phyloP scores from a whole-genome alignment of 1,284 basidiomycete species.

The Apiotrichum sp. region DNA sequence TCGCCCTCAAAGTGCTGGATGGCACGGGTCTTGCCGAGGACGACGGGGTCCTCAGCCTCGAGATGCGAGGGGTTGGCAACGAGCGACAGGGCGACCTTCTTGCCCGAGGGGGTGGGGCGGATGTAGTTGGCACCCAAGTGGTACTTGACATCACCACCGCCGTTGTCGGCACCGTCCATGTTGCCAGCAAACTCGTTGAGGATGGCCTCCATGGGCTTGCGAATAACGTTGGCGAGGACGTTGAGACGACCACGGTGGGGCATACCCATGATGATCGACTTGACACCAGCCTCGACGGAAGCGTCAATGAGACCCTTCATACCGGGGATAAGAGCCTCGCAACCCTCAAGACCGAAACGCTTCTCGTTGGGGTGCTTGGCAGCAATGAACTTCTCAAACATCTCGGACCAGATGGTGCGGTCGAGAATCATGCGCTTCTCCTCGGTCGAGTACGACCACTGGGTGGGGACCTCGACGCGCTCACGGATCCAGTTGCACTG shows the following conservation, averaged over 20 bases:
- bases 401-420: slow-evolving; percentile 98
- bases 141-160: slow-evolving; percentile 98
- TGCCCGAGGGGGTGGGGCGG: slow-evolving; percentile 93
- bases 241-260: slow-evolving; percentile 98
- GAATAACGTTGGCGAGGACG: slow-evolving; percentile 95
- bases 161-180: slow-evolving; percentile 66
- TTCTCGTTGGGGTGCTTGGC: slow-evolving; percentile 99
- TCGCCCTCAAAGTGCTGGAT: slow-evolving; percentile 94
- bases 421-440: slow-evolving; percentile 99
- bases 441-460: slow-evolving; percentile 97
- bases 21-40: slow-evolving; percentile 93
- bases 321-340: slow-evolving; percentile 94
- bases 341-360: slow-evolving; percentile 97
- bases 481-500: slow-evolving; percentile 99
- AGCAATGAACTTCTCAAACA: slow-evolving; percentile 97
- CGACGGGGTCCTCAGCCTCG: slow-evolving; percentile 85
- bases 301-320: slow-evolving; percentile 99
- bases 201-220: slow-evolving; percentile 97
- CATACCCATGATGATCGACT: slow-evolving; percentile 97
- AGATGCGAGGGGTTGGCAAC: slow-evolving; percentile 97
- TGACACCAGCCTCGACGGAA: slow-evolving; percentile 92
- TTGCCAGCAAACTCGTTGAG: slow-evolving; percentile 82
- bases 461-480: slow-evolving; percentile 90
- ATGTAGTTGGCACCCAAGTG: slow-evolving; percentile 99
- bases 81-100: slow-evolving; percentile 93